Conservation (phyloP, 441 rosid species). For the Isatis lusitanica region DNA sequence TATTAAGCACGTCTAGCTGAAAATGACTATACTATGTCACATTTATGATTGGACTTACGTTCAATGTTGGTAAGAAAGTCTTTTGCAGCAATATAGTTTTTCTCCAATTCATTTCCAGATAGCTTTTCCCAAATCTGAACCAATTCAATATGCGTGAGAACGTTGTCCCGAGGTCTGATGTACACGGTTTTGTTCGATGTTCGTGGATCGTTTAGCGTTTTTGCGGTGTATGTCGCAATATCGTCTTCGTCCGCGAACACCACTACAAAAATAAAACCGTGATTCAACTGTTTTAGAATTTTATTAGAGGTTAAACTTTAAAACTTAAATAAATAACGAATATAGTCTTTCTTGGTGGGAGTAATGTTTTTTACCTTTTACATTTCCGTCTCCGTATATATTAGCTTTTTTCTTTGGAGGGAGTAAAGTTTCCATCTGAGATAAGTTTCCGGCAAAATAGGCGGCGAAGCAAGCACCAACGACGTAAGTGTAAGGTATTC, state of each 20-base stretch:
- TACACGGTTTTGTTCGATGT: conserved; percentile 64
- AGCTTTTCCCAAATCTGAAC: conserved; percentile 66
- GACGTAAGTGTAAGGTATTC: conserved; percentile 67
- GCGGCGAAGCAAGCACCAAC: conserved; percentile 73
- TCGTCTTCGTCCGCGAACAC: conserved; percentile 71
- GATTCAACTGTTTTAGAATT: not conserved
- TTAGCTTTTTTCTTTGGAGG: conserved; percentile 53
- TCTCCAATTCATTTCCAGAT: conserved; percentile 45
- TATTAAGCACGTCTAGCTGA: not conserved
- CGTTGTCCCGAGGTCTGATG: conserved; percentile 53
- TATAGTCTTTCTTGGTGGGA: not conserved
- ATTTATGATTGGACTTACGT: conserved; percentile 31
- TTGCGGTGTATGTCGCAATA: conserved; percentile 60
- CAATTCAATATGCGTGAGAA: conserved; percentile 55
- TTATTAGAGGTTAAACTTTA: not conserved
- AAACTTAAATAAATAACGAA: not conserved
- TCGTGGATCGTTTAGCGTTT: conserved; percentile 64
- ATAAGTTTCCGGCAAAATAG: conserved; percentile 65
- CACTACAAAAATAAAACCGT: conserved; percentile 25
- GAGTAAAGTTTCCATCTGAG: conserved; percentile 50
- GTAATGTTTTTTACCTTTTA: conserved; percentile 48
- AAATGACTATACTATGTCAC: not conserved
- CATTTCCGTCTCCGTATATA: conserved; percentile 66
- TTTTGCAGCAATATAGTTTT: conserved; percentile 38
- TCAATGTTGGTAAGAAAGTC: conserved; percentile 66